phyloP scores from a whole-genome alignment of 169 alveolate species.

The Hepatocystis sp. region DNA sequence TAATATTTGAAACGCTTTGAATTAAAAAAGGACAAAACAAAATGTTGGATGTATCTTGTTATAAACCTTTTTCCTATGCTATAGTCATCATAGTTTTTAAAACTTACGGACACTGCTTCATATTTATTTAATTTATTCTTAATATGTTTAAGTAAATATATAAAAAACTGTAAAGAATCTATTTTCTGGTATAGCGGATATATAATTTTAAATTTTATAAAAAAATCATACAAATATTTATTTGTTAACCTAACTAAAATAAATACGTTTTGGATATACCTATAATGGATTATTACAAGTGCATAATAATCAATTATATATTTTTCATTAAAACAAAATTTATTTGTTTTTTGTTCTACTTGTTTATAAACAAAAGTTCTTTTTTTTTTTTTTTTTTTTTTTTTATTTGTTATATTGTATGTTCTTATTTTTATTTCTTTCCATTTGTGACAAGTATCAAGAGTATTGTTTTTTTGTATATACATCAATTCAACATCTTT shows the following conservation, averaged over 20 bases:
- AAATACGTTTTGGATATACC: not conserved
- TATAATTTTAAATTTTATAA: slow-evolving; percentile 5
- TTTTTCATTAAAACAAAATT: too few relatives aligned
- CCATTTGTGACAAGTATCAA: not conserved
- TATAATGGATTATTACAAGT: not conserved
- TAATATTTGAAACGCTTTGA: not conserved
- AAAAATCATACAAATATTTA: not conserved
- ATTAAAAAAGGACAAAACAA: not conserved
- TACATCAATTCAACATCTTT: not conserved
- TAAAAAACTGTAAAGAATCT: not conserved
- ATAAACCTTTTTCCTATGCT: not conserved
- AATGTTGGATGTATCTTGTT: not conserved
- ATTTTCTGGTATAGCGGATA: slow-evolving; percentile 1
- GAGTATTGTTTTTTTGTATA: not conserved
- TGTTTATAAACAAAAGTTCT: not conserved
- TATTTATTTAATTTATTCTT: slow-evolving; percentile 11
- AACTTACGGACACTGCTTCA: not conserved
- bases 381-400: not conserved
- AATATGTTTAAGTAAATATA: slow-evolving; percentile 1
- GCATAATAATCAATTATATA: too few relatives aligned
- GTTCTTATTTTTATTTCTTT: not conserved
- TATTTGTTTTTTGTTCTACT: not conserved
- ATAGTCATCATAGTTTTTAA: not conserved
- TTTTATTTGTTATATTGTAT: slow-evolving; percentile 6
- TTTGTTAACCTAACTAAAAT: slow-evolving; percentile 3